Percentiles rank a stretch among this genome's conserved stretches.
Evolutionary conservation across 495 filamentous ascomycete species (phyloP).

Genomic region (Podospora comata): DNA sequence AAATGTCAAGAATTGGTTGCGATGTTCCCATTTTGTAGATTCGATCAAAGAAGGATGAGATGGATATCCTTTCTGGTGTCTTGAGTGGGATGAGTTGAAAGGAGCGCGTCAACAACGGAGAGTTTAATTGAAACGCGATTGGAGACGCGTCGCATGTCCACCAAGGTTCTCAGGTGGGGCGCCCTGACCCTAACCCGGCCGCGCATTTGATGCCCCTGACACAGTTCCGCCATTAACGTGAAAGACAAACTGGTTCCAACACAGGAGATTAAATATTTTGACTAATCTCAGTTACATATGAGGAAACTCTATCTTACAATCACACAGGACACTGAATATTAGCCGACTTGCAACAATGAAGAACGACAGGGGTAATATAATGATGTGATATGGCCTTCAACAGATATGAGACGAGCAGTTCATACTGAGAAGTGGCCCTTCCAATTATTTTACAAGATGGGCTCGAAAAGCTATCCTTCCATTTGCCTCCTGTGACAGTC

Average conservation of each 20-base stretch:
- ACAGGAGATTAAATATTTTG: no score
- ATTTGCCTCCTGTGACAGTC: neutral
- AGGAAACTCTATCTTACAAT: no score
- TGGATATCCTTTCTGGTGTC: neutral
- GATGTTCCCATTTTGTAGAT: constrained; percentile 23
- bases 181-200: neutral
- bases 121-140: constrained; percentile 20
- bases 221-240: neutral
- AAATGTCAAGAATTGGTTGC: constrained; percentile 29
- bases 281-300: no score
- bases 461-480: no score
- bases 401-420: neutral
- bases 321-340: no score
- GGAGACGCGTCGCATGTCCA: constrained; percentile 4
- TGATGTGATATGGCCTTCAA: neutral
- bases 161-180: neutral
- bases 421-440: no score
- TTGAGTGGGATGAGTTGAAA: neutral
- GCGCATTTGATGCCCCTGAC: neutral
- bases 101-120: neutral
- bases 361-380: neutral
- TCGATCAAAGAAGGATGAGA: neutral
- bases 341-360: neutral
- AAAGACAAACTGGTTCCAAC: no score
- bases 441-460: no score